Percentiles rank a stretch among this genome's conserved stretches.
These are phyloP conservation scores for Microcyclospora tardicrescens DNA, from an alignment of 2,329 filamentous ascomycete genomes.

Conservation along the genomic window DNA sequence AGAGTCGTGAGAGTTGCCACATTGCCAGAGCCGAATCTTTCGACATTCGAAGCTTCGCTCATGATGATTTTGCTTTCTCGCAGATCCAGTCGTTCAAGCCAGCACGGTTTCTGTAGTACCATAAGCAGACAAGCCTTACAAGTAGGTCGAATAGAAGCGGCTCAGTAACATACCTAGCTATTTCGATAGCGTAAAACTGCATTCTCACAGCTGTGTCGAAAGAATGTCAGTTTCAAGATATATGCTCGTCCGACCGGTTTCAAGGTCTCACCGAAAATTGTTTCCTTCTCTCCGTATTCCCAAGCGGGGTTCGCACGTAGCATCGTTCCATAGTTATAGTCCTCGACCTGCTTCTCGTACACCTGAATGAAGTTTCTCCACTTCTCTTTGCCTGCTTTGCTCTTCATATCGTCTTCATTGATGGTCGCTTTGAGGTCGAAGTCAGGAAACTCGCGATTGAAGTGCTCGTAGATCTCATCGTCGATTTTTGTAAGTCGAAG, in stretches of 20 bases:
- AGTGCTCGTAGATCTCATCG: conserved; percentile 85
- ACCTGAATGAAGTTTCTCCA: conserved; percentile 91
- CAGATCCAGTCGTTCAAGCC: conserved; percentile 97
- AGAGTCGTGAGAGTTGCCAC: no score
- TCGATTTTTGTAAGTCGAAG: conserved; percentile 88
- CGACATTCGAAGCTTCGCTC: no score
- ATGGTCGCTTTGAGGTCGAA: conserved; percentile 73
- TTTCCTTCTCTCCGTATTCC: conserved; percentile 80
- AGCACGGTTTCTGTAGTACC: conserved; percentile 52
- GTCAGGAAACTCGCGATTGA: conserved; percentile 79
- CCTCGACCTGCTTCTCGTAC: conserved; percentile 90
- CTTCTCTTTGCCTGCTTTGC: conserved; percentile 80
- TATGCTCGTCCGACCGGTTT: background rate
- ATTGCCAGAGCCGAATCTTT: no score
- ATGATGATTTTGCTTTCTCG: conserved; percentile 46
- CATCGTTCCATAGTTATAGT: conserved; percentile 98
- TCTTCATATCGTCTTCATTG: conserved; percentile 94
- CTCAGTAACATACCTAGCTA: conserved; percentile 43
- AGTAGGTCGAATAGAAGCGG: conserved; percentile 1
- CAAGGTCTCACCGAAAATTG: conserved; percentile 64
- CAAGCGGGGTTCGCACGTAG: conserved; percentile 61
- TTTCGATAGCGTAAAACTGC: conserved; percentile 74
- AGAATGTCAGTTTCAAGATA: background rate
- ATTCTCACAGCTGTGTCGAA: conserved; percentile 48
- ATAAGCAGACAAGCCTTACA: conserved; percentile 3